phyloP scores from a whole-genome alignment of 306 rosid genomes.

The Casuarina cunninghamiana region DNA sequence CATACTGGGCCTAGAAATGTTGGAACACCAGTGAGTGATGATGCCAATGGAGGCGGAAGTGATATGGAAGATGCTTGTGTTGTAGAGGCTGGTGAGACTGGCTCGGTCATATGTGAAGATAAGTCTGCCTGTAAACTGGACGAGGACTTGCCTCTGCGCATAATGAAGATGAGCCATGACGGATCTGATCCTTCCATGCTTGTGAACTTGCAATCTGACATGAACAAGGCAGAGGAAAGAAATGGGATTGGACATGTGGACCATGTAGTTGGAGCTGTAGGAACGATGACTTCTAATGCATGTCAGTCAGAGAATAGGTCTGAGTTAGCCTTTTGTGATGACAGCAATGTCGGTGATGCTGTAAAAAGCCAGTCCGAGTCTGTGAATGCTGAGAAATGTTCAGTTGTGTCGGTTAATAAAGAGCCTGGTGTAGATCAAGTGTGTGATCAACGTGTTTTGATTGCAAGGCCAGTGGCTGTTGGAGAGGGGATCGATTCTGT shows the following conservation, averaged over 20 bases:
- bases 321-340: constrained; percentile 34
- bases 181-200: constrained; percentile 48
- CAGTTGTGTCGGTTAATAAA: constrained; percentile 20
- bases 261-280: constrained; percentile 23
- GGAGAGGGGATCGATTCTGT: constrained; percentile 32
- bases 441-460: constrained; percentile 33
- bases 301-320: constrained; percentile 38
- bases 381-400: constrained; percentile 26
- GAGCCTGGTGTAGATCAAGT: constrained; percentile 38
- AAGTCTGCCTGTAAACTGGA: constrained; percentile 56
- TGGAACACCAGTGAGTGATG: constrained; percentile 53
- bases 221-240: constrained; percentile 36
- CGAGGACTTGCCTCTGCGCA: constrained; percentile 49
- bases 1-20: constrained; percentile 49
- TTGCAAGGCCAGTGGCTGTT: constrained; percentile 28
- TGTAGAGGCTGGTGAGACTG: constrained; percentile 61
- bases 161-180: constrained; percentile 35
- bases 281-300: constrained; percentile 37
- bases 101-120: constrained; percentile 49
- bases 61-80: constrained; percentile 73
- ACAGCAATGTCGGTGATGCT: constrained; percentile 26
- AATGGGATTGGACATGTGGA: constrained; percentile 28
- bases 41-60: constrained; percentile 67
- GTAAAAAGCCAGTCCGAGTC: constrained; percentile 34
- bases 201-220: constrained; percentile 37